phyloP scores from a whole-genome alignment of 208 protist species.

The Naegleria lovaniensis region DNA sequence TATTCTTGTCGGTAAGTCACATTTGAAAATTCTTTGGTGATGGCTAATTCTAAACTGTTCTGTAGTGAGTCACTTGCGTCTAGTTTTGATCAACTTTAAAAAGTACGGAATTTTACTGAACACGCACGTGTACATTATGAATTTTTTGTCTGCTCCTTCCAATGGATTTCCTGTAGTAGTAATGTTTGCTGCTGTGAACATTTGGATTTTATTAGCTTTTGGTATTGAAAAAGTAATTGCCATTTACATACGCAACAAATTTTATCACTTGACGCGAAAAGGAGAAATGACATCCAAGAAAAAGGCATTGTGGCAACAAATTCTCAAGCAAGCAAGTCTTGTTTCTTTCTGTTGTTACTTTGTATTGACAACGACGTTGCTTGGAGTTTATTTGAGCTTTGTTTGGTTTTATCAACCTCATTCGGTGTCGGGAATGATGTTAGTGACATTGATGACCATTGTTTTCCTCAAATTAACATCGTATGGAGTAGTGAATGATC shows the following conservation, averaged over 20 bases:
- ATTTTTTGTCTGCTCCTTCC: slow-evolving; percentile 18
- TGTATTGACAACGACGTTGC: not conserved
- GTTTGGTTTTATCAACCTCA: not conserved
- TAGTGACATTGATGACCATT: slow-evolving; percentile 4
- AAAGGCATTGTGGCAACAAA: not conserved
- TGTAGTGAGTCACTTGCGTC: slow-evolving; percentile 22
- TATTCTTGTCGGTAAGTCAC: not conserved
- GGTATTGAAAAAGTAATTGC: not conserved
- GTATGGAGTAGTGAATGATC: slow-evolving; percentile 30
- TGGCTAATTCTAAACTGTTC: too few species aligned
- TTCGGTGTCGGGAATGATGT: not conserved
- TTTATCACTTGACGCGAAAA: not conserved
- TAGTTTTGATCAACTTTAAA: slow-evolving; percentile 23
- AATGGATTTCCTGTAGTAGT: not conserved
- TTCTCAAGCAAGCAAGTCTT: not conserved
- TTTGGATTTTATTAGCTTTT: slow-evolving; percentile 22
- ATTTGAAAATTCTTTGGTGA: not conserved
- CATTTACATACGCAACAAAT: not conserved
- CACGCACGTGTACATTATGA: not conserved
- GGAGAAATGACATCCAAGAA: not conserved
- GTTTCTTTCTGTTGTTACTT: slow-evolving; percentile 4
- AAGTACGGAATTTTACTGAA: slow-evolving; percentile 34
- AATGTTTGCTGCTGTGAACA: not conserved
- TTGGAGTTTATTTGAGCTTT: not conserved
- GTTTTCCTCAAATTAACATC: slow-evolving; percentile 35